phyloP scores from a whole-genome alignment of 2,329 filamentous ascomycete species.

The Epicoccum nigrum region DNA sequence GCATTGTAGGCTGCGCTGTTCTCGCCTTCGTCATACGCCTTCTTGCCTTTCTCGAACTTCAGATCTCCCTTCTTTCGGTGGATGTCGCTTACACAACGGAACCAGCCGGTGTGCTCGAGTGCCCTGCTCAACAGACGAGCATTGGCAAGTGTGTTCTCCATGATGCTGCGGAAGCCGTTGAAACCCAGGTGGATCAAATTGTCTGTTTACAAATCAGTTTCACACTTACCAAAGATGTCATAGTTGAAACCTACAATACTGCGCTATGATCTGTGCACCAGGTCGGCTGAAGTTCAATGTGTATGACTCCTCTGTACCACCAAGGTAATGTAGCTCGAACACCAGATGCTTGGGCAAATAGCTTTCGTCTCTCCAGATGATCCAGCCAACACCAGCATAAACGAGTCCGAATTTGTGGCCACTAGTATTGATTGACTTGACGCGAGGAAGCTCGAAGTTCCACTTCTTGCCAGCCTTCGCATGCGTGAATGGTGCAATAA shows the following conservation, averaged over 20 bases:
- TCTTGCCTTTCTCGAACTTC: slow-evolving; percentile 51
- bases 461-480: slow-evolving; percentile 64
- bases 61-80: slow-evolving; percentile 62
- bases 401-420: slow-evolving; percentile 69
- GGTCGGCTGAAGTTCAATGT: slow-evolving; percentile 76
- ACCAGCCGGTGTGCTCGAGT: slow-evolving; percentile 71
- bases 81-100: slow-evolving; percentile 64
- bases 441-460: slow-evolving; percentile 67
- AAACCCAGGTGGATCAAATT: slow-evolving; percentile 75
- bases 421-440: slow-evolving; percentile 70
- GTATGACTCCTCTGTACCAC: slow-evolving; percentile 73
- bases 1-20: slow-evolving; percentile 65
- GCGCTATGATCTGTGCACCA: slow-evolving; percentile 71
- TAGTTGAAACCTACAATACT: slow-evolving; percentile 64
- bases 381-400: slow-evolving; percentile 72
- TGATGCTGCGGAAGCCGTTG: slow-evolving; percentile 64
- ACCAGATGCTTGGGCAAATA: slow-evolving; percentile 71
- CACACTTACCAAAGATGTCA: not conserved
- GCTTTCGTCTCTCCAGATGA: slow-evolving; percentile 61
- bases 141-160: slow-evolving; percentile 71
- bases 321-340: slow-evolving; percentile 74
- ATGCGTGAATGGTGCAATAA: slow-evolving; percentile 66
- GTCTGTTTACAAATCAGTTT: slow-evolving; percentile 41
- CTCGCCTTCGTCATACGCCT: slow-evolving; percentile 54
- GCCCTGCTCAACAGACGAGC: slow-evolving; percentile 67